phyloP scores from a whole-genome alignment of 192 early-diverging fungal genomes.

The Rhizoclosmatium globosum region DNA sequence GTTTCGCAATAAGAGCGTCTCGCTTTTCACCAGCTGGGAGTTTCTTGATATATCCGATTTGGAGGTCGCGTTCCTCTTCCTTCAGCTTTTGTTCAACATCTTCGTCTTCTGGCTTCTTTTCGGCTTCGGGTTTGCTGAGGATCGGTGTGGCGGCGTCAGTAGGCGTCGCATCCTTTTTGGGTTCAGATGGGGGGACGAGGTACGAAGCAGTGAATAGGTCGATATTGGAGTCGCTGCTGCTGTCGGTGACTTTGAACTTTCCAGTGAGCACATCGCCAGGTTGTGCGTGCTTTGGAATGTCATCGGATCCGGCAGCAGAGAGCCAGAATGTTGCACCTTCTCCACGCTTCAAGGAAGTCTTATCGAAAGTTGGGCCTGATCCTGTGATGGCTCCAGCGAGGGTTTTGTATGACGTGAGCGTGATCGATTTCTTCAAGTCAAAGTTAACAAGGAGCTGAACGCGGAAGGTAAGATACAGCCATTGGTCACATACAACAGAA shows the following conservation, averaged over 20 bases:
- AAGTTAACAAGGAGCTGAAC: conserved; percentile 68
- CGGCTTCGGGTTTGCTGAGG: background rate
- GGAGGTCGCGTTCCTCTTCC: conserved; percentile 80
- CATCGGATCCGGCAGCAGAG: conserved; percentile 53
- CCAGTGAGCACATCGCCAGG: conserved; percentile 85
- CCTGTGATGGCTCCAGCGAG: conserved; percentile 60
- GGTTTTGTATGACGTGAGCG: conserved; percentile 60
- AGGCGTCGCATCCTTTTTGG: conserved; percentile 53
- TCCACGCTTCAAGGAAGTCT: conserved; percentile 59
- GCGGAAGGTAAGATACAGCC: too few species aligned
- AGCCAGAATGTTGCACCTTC: conserved; percentile 64
- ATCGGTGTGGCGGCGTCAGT: background rate
- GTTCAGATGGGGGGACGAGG: conserved; percentile 56
- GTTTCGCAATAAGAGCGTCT: conserved; percentile 56
- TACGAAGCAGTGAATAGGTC: conserved; percentile 53
- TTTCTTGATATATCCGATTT: conserved; percentile 86
- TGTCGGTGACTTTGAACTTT: conserved; percentile 42
- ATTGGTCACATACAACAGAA: background rate
- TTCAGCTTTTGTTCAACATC: conserved; percentile 40
- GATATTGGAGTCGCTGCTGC: conserved; percentile 6
- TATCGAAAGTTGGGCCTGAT: background rate
- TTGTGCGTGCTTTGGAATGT: conserved; percentile 71
- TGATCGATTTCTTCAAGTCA: conserved; percentile 62
- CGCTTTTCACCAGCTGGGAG: conserved; percentile 67
- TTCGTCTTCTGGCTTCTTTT: background rate